Percentiles rank a stretch among this genome's conserved stretches.
These are phyloP conservation scores for Arachnopeziza araneosa DNA, from an alignment of 2,329 filamentous ascomycete species.

Conservation along the genomic window DNA sequence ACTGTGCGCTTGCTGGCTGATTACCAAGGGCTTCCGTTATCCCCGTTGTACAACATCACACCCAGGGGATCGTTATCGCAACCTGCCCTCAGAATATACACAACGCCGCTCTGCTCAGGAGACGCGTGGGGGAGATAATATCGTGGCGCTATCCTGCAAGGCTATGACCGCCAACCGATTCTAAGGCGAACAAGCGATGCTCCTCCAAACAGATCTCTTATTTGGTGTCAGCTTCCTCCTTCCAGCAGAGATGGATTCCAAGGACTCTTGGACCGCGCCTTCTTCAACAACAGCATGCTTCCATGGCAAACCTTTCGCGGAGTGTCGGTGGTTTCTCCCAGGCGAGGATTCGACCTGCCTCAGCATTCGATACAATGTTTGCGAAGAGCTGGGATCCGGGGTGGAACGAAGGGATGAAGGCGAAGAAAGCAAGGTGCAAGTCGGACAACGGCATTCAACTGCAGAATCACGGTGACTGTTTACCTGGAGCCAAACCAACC, in stretches of 20 bases:
- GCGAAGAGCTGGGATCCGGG: neutral
- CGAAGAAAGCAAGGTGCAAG: neutral
- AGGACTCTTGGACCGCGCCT: neutral
- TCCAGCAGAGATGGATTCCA: neutral
- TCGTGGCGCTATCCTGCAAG: neutral
- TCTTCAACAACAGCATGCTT: neutral
- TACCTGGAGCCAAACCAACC: neutral
- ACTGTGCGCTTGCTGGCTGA: neutral
- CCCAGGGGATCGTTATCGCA: neutral
- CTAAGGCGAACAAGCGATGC: neutral
- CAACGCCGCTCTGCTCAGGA: neutral
- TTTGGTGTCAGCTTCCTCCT: neutral
- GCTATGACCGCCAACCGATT: neutral
- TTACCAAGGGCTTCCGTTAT: neutral
- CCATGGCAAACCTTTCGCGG: neutral
- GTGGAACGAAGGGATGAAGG: neutral
- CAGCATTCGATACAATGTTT: neutral
- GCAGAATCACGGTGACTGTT: neutral
- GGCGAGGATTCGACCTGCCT: neutral
- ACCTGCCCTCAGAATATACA: neutral
- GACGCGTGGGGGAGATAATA: neutral
- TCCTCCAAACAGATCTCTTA: neutral
- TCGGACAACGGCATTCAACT: neutral
- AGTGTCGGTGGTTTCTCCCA: neutral
- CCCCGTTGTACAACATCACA: neutral